phyloP scores from a whole-genome alignment of 768 basidiomycete species.

The Suillus bovinus region DNA sequence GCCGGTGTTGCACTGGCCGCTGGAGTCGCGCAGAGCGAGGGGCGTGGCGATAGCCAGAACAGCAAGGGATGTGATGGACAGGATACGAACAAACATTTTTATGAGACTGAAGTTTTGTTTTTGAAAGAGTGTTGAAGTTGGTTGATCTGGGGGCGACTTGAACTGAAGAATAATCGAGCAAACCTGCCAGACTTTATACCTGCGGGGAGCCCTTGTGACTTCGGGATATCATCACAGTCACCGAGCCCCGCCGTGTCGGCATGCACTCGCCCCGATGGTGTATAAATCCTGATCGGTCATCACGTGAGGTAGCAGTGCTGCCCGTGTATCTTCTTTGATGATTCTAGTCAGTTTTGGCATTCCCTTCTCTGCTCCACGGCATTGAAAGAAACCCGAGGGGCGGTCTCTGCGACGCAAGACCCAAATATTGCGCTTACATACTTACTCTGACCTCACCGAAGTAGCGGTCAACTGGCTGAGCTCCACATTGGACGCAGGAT shows the following conservation, averaged over 20 bases:
- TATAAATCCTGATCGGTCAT: not conserved
- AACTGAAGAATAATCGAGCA: not conserved
- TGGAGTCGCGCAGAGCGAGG: conserved; percentile 13
- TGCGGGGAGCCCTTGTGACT: not conserved
- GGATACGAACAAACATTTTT: conserved; percentile 24
- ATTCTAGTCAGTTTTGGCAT: not conserved
- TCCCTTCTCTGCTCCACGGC: not conserved
- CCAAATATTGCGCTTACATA: not conserved
- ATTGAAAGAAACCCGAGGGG: not conserved
- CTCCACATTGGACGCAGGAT: not conserved
- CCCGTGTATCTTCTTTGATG: not conserved
- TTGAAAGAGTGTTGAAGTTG: conserved; percentile 2
- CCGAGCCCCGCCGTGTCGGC: conserved; percentile 2
- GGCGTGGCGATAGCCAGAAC: conserved; percentile 20
- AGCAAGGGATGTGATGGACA: conserved; percentile 20
- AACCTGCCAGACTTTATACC: not conserved
- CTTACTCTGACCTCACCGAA: not conserved
- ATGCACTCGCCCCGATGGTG: not conserved
- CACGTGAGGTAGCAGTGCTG: too few relatives aligned
- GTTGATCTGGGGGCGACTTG: not conserved
- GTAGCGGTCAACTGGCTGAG: not conserved
- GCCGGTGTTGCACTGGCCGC: conserved; percentile 21
- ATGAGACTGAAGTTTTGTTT: not conserved
- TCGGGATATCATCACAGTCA: not conserved
- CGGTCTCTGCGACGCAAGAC: not conserved